Evolutionary conservation across 176 grass and related monocot species (phyloP).

Genomic region (Oryza australiensis): DNA sequence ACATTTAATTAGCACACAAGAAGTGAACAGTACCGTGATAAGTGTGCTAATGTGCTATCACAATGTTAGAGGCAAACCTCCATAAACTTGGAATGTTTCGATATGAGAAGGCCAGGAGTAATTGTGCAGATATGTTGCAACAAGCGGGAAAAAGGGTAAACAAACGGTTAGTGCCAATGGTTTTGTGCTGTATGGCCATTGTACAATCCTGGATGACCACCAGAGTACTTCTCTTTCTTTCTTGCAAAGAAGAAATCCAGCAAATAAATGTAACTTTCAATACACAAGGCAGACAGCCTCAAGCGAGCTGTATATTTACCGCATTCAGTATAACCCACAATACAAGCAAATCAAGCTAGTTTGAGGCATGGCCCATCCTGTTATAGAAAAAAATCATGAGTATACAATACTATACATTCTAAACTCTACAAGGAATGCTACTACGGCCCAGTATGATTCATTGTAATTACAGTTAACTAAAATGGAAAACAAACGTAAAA

Average conservation of each 20-base stretch:
- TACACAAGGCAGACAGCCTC: no score
- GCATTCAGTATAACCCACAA: background rate
- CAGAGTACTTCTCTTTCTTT: no score
- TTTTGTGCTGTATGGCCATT: background rate
- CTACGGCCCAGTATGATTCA: background rate
- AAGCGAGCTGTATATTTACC: background rate
- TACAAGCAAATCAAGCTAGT: conserved; percentile 20
- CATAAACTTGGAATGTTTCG: background rate
- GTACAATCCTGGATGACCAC: background rate
- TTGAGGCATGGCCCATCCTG: background rate
- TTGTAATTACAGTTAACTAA: background rate
- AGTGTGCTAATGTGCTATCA: background rate
- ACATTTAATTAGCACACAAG: background rate
- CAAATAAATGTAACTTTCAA: no score
- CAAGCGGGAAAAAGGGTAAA: background rate
- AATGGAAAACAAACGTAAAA: background rate
- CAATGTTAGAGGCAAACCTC: conserved; percentile 3
- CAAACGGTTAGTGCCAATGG: background rate
- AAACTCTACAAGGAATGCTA: background rate
- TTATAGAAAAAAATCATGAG: background rate
- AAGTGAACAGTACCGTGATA: background rate
- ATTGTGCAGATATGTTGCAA: background rate
- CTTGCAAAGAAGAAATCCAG: background rate
- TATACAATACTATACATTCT: background rate
- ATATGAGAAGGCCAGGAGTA: background rate